These are phyloP conservation scores for Corylus avellana DNA, from an alignment of 306 rosid species.

Conservation along the genomic window DNA sequence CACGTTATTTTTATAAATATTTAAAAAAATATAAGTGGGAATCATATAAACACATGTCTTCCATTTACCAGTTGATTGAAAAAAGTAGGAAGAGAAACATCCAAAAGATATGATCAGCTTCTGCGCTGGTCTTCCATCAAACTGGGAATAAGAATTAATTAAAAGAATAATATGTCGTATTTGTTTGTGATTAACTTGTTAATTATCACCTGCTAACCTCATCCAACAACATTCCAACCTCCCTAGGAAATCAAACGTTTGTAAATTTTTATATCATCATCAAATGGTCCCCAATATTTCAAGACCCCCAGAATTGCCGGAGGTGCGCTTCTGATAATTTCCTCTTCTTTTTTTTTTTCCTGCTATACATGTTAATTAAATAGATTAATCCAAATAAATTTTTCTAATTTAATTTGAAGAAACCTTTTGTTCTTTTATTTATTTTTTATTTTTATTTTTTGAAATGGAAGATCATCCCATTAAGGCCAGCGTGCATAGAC, in stretches of 20 bases:
- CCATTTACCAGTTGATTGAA: background rate
- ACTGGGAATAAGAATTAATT: background rate
- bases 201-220: background rate
- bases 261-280: background rate
- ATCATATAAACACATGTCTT: too few species aligned
- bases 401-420: too few species aligned
- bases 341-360: too few species aligned
- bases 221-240: slow-evolving; percentile 16
- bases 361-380: too few species aligned
- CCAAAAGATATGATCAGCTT: background rate
- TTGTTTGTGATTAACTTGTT: background rate
- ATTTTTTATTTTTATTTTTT: too few species aligned
- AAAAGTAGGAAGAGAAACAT: background rate
- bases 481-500: too few species aligned
- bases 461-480: too few species aligned
- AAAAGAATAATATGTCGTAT: background rate
- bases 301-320: background rate
- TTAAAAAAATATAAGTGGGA: too few species aligned
- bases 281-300: background rate
- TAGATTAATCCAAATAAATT: too few species aligned
- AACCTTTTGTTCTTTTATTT: too few species aligned
- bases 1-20: too few species aligned
- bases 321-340: too few species aligned
- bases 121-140: background rate
- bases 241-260: background rate